Evolutionary conservation across 2,329 filamentous ascomycete genomes (phyloP), one percentile per base, ranked within the genome.

Genomic region (Sarocladium brachiariae): DNA sequence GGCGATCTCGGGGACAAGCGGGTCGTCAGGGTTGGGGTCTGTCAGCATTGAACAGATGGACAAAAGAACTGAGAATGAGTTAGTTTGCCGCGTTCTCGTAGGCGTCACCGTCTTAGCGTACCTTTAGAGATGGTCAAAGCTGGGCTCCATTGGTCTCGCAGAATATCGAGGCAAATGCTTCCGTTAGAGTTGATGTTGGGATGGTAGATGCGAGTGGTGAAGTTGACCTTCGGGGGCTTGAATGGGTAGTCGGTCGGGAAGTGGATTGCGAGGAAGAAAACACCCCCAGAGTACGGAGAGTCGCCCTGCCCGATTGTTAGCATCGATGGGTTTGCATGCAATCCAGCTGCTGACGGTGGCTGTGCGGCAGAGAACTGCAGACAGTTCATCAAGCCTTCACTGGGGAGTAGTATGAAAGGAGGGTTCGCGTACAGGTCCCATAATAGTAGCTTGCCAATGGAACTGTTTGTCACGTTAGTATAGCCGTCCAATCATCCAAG

Each of bases 151-250:
- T 99, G 93, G 72, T 99, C 93, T 77, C 93, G 85, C 66, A 99
- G 78, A 67, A 99, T 99, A 67, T 99, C 93, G 70, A 99, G 76
- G 72, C 93, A 99, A 73, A 99, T 99, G 74, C 91, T 96, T 72
- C 93, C 93, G 72, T 97, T 97, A 61, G 89, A 95, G 84, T 99
- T 99, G 89, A 99, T 99, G 77, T 99, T 99, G 65, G 93, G 93
- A 77, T 99, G 93, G 72, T 99, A 99, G 78, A 99, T 97, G 68
- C 92, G 87, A 58, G 93, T 99, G 63, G 90, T 97, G 82, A 99
- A 99, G 86, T 96, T 96, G 74, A 99, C 91, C 83, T 99, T 99
- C 62, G 93, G 93, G 56, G 93, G 93, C 86, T 99, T 99, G 82
- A 99, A 99, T 37, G 93, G 93, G 75, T 99, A 99, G 80, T 99